These are phyloP conservation scores for Aspergillus arachidicola DNA, from an alignment of 2,329 filamentous ascomycete species.

Conservation along the genomic window DNA sequence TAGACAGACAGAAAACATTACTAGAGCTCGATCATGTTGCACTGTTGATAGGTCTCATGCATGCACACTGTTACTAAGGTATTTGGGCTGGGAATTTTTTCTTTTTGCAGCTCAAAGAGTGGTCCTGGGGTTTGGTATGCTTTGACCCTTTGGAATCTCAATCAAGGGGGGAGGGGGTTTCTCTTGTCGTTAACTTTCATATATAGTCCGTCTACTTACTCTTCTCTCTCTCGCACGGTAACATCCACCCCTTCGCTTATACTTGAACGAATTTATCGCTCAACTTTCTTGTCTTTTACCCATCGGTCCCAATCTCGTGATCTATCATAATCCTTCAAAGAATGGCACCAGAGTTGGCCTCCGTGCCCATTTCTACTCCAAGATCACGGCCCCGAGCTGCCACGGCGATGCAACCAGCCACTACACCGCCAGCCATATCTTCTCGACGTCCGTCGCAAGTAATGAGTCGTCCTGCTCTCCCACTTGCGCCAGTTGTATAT, in stretches of 20 bases:
- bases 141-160: slow-evolving; percentile 25
- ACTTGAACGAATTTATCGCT: neutral
- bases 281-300: slow-evolving; percentile 12
- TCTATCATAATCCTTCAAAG: slow-evolving; percentile 4
- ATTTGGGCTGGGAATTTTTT: neutral
- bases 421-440: slow-evolving; percentile 38
- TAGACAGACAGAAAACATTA: neutral
- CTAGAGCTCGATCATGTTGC: neutral
- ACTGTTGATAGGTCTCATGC: slow-evolving; percentile 3
- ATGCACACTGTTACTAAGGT: neutral
- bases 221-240: neutral
- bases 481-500: slow-evolving; percentile 32
- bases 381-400: slow-evolving; percentile 35
- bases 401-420: slow-evolving; percentile 29
- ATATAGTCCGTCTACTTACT: neutral
- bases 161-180: slow-evolving; percentile 32
- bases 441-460: slow-evolving; percentile 52
- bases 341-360: slow-evolving; percentile 55
- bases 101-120: neutral
- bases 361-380: slow-evolving; percentile 40
- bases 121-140: slow-evolving; percentile 26
- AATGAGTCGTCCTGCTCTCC: slow-evolving; percentile 47
- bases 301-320: neutral
- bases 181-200: neutral
- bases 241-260: neutral